Evolutionary conservation across 345 rosid genomes (phyloP), one percentile per base, ranked within the genome.

Genomic region (Populus euphratica): DNA sequence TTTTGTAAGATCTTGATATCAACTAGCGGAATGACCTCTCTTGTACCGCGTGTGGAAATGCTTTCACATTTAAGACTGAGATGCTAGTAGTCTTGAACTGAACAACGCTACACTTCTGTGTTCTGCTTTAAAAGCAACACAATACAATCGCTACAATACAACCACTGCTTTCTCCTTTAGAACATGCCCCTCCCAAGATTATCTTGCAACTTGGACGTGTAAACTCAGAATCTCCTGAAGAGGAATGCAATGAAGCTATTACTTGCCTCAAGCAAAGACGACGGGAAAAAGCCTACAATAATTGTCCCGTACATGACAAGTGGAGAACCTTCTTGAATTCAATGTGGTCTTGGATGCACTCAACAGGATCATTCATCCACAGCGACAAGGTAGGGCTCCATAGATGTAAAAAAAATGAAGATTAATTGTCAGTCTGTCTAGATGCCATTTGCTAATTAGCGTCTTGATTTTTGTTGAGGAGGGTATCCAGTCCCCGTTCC

Each of bases 401-500:
- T 21, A 50, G 52, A 39, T 18, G 69, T 41, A 14, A 27, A 29
- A 18, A 59, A 59, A 4, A n/a, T n/a, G 1, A 1, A 9, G 3
- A 2, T 33, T 23, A 8, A 27, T 14, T 5, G 25, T 44, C 33
- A 20, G 13, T 14, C 67, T 31, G 56, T 50, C 25, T 64, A 43
- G 52, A n/a, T 11, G 64, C 44, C 36, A 62, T 66, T 47, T 25
- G 74, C 78, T 86, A 76, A 93, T 79, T 88, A 80, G 41, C 99
- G 94, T 80, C 99, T 90, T 76, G 88, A 85, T 85, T 91, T 95
- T 86, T 89, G 94, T 73, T 90, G 99, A 6, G 98, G 91, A 82
- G 95, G 92, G 73, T 93, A 93, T 76, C 97, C 96, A 14, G 92
- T 79, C 76, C 95, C 95, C 89, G 87, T 86, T 79, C 93, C 94